Base-by-base conservation (phyloP, 306 rosid genomes). In the Parietaria judaica region DNA sequence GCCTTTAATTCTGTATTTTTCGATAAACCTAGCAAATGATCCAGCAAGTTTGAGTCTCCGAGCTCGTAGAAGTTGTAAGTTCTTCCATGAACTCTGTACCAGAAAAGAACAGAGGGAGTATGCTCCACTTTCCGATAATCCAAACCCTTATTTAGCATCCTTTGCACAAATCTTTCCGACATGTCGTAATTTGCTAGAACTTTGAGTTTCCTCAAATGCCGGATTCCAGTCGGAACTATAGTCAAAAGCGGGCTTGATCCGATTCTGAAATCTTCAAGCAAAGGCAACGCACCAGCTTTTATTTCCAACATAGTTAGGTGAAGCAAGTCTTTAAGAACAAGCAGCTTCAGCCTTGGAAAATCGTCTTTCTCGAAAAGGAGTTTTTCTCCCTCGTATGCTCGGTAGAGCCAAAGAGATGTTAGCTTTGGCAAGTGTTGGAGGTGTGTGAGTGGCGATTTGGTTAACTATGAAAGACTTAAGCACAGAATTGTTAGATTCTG, bases 361-460 rank as follows among this genome's bases (percentile, higher is more conserved):
- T 67, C 77, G 5, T 61, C 65, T 17, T 7, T 15, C 61, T 56
- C 36, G 41, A 72, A 77, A 52, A 69, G 66, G 38, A 77, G 54
- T 16, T 4, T 47, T 56, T 46, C 72, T 41, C 78, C 82, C 23
- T 1, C 66, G 38, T 54, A 77, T 14, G 70, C 69, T 8, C 43
- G 36, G 60, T 46, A 51, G 11, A 72, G 13, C 44, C 12, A 23
- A 6, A 72, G 56, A 7, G n/a, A 14, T n/a, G 52, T 31, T 55
- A 77, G 11, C 51, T 51, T 61, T 8, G 66, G 72, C 64, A 77
- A 59, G 3, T 14, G 6, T 23, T 49, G 7, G 8, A 76, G 6
- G 6, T 50, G 7, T 6, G 49, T n/a, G 1, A 76, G 17, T 0
- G 80, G 76, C 41, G 66, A 70, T 14, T 58, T 38, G 16, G 3